These are phyloP conservation scores for Chrysopogon serrulatus DNA, from an alignment of 176 grass and related monocot genomes.

Conservation along the genomic window DNA sequence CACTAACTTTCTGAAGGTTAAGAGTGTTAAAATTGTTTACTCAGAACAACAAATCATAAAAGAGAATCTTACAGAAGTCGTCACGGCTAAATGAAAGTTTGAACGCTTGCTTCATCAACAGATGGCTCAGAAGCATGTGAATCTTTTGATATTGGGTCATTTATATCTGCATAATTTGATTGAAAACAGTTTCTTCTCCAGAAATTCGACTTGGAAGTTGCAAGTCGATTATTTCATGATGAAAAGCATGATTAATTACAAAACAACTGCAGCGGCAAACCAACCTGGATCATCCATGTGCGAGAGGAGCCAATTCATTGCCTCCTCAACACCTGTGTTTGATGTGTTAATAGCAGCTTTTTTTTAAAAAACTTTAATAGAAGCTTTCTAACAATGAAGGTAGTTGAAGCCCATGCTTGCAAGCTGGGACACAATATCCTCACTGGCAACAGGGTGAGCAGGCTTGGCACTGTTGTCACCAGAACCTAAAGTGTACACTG, in stretches of 20 bases:
- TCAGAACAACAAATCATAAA: neutral
- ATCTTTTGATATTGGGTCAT: conserved; percentile 72
- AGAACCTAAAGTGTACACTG: conserved; percentile 44
- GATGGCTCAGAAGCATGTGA: conserved; percentile 19
- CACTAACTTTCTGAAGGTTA: neutral
- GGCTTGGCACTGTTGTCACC: conserved; percentile 38
- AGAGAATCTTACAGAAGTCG: conserved; percentile 70
- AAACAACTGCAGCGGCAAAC: neutral
- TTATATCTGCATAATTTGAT: conserved; percentile 63
- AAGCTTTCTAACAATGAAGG: conserved; percentile 89
- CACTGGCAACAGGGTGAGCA: conserved; percentile 48
- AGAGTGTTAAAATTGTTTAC: neutral
- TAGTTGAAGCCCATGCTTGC: conserved; percentile 96
- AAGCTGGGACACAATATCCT: conserved; percentile 91
- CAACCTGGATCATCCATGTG: conserved; percentile 96
- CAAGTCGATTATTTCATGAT: neutral
- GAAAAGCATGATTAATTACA: neutral
- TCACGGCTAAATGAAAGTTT: conserved; percentile 81
- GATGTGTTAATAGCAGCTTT: conserved; percentile 91
- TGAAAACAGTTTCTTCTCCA: neutral
- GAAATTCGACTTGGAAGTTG: neutral
- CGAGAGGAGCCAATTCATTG: conserved; percentile 92
- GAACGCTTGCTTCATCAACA: conserved; percentile 82
- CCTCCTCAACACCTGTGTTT: conserved; percentile 87
- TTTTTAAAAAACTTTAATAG: no score